Percentiles rank a stretch among this genome's conserved stretches.
phyloP scores from a whole-genome alignment of 257 asterid genomes.

The Nyctanthes arbortristis region DNA sequence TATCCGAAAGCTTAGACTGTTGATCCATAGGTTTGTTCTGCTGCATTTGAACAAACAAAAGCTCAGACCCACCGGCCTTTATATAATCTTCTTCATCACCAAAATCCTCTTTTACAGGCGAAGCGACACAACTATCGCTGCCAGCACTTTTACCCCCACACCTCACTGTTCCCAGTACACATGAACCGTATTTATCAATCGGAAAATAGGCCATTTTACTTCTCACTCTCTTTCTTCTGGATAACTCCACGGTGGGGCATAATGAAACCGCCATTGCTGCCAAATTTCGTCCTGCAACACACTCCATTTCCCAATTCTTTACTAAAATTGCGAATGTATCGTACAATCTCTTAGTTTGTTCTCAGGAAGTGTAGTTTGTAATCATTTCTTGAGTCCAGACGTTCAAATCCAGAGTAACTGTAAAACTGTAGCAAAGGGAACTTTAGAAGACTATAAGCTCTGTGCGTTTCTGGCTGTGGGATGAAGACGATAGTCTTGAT shows the following conservation, averaged over 20 bases:
- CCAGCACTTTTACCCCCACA: constrained; percentile 47
- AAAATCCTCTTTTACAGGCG: constrained; percentile 67
- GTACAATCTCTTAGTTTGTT: neutral
- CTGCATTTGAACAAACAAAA: constrained; percentile 93
- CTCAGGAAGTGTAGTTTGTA: constrained; percentile 18
- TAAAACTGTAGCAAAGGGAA: no score
- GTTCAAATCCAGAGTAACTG: constrained; percentile 13
- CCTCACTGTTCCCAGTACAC: constrained; percentile 38
- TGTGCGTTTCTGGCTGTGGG: constrained; percentile 17
- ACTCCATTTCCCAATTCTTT: constrained; percentile 46
- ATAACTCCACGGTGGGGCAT: constrained; percentile 44
- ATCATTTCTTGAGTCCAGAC: constrained; percentile 13
- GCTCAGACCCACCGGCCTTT: constrained; percentile 95
- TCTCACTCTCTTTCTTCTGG: constrained; percentile 37
- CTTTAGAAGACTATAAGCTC: no score
- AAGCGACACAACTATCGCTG: constrained; percentile 55
- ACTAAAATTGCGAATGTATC: neutral
- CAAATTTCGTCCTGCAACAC: constrained; percentile 59
- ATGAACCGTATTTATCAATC: constrained; percentile 20
- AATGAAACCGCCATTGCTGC: constrained; percentile 69
- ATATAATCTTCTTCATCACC: constrained; percentile 88
- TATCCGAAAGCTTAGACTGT: constrained; percentile 85
- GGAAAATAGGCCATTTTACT: constrained; percentile 28
- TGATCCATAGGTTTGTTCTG: constrained; percentile 72
- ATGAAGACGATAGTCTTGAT: neutral